phyloP scores from a whole-genome alignment of 441 rosid genomes.

The Hura crepitans region DNA sequence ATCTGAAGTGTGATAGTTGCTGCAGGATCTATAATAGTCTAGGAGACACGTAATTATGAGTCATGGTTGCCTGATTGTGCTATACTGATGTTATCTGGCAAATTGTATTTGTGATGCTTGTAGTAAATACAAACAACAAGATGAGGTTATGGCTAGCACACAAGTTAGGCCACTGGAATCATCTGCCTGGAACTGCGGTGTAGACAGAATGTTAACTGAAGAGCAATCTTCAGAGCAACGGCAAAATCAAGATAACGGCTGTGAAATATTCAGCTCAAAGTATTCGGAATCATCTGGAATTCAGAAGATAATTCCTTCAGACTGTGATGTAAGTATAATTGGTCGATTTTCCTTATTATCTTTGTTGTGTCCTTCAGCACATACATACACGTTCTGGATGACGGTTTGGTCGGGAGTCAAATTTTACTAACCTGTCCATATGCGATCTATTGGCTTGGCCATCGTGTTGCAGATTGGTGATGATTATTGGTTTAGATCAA shows the following conservation, averaged over 20 bases:
- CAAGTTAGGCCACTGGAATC: conserved; percentile 29
- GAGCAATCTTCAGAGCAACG: conserved; percentile 23
- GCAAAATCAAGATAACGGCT: conserved; percentile 12
- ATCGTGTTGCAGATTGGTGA: conserved; percentile 43
- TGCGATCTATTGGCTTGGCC: not conserved
- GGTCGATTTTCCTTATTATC: not conserved
- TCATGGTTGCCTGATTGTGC: not conserved
- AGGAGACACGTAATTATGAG: not conserved
- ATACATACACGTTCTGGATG: not conserved
- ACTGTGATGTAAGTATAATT: conserved; percentile 49
- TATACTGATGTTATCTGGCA: conserved; percentile 1
- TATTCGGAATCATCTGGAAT: conserved; percentile 31
- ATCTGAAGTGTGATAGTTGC: not conserved
- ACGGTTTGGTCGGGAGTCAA: not conserved
- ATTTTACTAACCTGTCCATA: conserved; percentile 6
- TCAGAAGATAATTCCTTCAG: conserved; percentile 56
- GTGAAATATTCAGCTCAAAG: conserved; percentile 13
- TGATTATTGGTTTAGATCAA: conserved; percentile 74
- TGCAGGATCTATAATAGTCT: not conserved
- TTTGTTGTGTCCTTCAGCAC: not conserved
- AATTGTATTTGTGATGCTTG: conserved; percentile 14
- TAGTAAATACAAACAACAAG: conserved; percentile 48
- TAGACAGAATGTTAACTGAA: conserved; percentile 25
- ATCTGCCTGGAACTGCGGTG: conserved; percentile 19
- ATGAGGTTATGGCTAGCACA: conserved; percentile 28